Evolutionary conservation across 257 asterid species (phyloP).

Genomic region (Gardenia jasminoides): DNA sequence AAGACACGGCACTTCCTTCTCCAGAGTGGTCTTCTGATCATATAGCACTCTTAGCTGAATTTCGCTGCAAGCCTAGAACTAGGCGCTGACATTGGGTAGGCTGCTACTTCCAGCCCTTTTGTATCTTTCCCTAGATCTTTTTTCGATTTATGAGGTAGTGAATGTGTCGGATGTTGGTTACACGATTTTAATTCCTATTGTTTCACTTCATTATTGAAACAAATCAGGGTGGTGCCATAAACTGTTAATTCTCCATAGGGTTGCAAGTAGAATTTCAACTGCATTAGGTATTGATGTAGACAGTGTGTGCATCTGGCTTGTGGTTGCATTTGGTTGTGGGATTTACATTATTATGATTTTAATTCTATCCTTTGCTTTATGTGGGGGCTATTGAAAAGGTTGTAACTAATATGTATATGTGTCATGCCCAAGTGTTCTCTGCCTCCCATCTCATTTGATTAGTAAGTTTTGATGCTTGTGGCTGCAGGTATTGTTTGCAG

Average conservation of each 20-base stretch:
- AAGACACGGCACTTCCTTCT: slow-evolving; percentile 98
- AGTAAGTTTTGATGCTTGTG: not conserved
- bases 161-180: not conserved
- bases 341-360: not conserved
- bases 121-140: not conserved
- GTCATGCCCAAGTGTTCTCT: not conserved
- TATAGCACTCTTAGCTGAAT: slow-evolving; percentile 92
- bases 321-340: not conserved
- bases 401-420: not conserved
- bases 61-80: slow-evolving; percentile 78
- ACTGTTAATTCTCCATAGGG: not conserved
- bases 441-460: not conserved
- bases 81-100: slow-evolving; percentile 63
- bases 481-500: slow-evolving; percentile 25
- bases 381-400: not conserved
- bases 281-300: no score
- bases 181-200: not conserved
- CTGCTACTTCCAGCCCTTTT: slow-evolving; percentile 9
- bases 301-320: not conserved
- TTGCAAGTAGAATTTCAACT: no score
- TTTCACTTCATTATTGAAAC: not conserved
- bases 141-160: not conserved
- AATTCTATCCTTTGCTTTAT: not conserved
- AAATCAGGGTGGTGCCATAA: not conserved
- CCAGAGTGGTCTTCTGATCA: slow-evolving; percentile 99